Base-by-base conservation (phyloP, 2,329 filamentous ascomycete genomes). In the Coniochaeta hoffmannii region DNA sequence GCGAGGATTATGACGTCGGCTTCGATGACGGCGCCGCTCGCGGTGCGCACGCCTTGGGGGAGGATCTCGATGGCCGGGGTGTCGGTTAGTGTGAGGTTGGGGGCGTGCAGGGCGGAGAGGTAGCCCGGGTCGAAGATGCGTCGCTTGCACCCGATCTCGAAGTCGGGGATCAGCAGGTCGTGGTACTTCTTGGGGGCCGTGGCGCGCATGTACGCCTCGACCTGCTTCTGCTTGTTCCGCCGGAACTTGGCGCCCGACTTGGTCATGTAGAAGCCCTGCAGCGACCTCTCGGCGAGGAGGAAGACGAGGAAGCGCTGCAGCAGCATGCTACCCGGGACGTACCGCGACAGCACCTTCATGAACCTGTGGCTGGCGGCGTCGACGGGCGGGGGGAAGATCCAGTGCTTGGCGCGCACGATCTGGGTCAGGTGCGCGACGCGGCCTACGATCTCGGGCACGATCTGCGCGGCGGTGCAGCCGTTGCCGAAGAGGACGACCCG, bases 71-170 rank as follows among this genome's bases (percentile, higher is more conserved):
- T 71, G 8, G 81, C 68, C 1, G 72, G 71, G 24, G 78, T 73
- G 0, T 80, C 76, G 0, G 78, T 81, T 53, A 74, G 50, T 1
- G 63, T 66, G 7, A 75, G 28, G 8, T 82, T 82, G 0, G 75
- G 67, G 3, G 76, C 67, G 35, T 82, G 71, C 35, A 88, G 67
- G 38, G 73, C 71, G 14, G 71, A 61, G 19, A 83, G 73, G 71
- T 85, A 87, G 1, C 72, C 72, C 2, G 76, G 72, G 57, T 86
- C 82, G 54, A 79, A 79, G 55, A 87, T 78, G 14, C 82, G 74
- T n/a, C 85, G 71, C 68, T 86, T 87, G 69, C 83, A 87, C 1
- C 83, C 82, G 14, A 86, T 67, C 46, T 77, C 74, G 56, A 84
- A 87, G 52, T 86, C 76, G 0, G 85, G 85, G 0, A 82, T 81